phyloP scores from a whole-genome alignment of 805 yeast species.

The Lipomyces spencermartinsiae region DNA sequence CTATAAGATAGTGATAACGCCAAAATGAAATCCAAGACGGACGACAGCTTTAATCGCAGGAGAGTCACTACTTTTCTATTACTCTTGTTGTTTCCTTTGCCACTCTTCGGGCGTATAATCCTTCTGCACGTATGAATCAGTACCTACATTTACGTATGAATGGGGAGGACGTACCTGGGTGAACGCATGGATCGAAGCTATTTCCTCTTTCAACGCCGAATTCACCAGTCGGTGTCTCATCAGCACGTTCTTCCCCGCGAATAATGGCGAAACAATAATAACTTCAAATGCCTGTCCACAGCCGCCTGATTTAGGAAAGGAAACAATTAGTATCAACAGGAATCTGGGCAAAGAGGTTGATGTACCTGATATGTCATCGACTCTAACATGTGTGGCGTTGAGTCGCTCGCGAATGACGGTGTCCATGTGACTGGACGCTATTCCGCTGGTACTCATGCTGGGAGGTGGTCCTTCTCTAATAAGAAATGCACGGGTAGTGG shows the following conservation, averaged over 20 bases:
- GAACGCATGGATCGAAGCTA: constrained; percentile 89
- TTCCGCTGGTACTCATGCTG: constrained; percentile 19
- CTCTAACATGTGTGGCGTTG: constrained; percentile 69
- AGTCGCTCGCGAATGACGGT: constrained; percentile 60
- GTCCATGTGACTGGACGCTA: constrained; percentile 51
- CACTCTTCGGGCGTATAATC: constrained; percentile 86
- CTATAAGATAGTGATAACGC: not conserved
- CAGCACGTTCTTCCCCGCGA: constrained; percentile 81
- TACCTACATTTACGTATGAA: not conserved
- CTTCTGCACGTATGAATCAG: constrained; percentile 38
- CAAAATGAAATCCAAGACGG: not conserved
- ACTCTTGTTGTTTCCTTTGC: constrained; percentile 48
- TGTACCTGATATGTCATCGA: constrained; percentile 67
- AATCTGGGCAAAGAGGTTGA: not conserved
- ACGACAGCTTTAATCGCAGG: not conserved
- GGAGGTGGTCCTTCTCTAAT: not conserved
- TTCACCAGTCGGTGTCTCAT: constrained; percentile 89
- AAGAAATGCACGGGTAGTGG: not conserved
- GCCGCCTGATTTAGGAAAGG: constrained; percentile 60
- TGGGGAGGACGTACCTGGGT: constrained; percentile 70
- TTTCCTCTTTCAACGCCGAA: constrained; percentile 78
- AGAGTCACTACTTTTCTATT: constrained; percentile 10
- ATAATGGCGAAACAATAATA: constrained; percentile 74
- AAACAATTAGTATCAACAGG: not conserved
- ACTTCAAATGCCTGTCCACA: constrained; percentile 99